Evolutionary conservation across 2,329 filamentous ascomycete genomes (phyloP).

Genomic region (Epichloe bromicola): DNA sequence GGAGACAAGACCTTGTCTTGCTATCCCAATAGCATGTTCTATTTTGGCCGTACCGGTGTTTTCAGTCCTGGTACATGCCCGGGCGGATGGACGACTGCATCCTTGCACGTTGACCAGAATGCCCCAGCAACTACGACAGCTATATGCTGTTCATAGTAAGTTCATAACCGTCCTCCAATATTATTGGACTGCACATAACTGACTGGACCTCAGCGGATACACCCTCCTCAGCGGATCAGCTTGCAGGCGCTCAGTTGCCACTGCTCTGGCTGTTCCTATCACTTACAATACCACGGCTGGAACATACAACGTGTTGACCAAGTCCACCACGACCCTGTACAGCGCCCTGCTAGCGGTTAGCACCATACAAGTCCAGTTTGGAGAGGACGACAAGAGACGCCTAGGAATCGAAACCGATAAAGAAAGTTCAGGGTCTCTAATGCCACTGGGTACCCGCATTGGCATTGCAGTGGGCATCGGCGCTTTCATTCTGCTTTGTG

Average conservation of each 20-base stretch:
- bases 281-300: slow-evolving; percentile 22
- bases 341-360: slow-evolving; percentile 25
- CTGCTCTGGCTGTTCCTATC: slow-evolving; percentile 23
- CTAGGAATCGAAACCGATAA: slow-evolving; percentile 22
- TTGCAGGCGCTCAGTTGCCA: slow-evolving; percentile 23
- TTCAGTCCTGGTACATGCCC: slow-evolving; percentile 28
- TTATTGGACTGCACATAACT: background rate
- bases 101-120: slow-evolving; percentile 17
- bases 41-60: slow-evolving; percentile 21
- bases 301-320: slow-evolving; percentile 21
- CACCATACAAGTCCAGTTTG: slow-evolving; percentile 24
- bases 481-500: slow-evolving; percentile 16
- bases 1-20: slow-evolving; percentile 25
- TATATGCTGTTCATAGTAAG: slow-evolving; percentile 29
- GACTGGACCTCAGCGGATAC: slow-evolving; percentile 18
- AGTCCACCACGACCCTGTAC: slow-evolving; percentile 24
- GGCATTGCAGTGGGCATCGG: slow-evolving; percentile 23
- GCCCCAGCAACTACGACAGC: slow-evolving; percentile 18
- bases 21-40: slow-evolving; percentile 28
- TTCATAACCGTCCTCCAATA: slow-evolving; percentile 1
- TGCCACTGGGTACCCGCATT: slow-evolving; percentile 20
- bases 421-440: slow-evolving; percentile 4
- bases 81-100: slow-evolving; percentile 26
- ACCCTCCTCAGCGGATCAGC: slow-evolving; percentile 18
- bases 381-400: slow-evolving; percentile 20